Base-by-base conservation (phyloP, 352 stramenopile genomes). In the Phytopythium delawarense region DNA sequence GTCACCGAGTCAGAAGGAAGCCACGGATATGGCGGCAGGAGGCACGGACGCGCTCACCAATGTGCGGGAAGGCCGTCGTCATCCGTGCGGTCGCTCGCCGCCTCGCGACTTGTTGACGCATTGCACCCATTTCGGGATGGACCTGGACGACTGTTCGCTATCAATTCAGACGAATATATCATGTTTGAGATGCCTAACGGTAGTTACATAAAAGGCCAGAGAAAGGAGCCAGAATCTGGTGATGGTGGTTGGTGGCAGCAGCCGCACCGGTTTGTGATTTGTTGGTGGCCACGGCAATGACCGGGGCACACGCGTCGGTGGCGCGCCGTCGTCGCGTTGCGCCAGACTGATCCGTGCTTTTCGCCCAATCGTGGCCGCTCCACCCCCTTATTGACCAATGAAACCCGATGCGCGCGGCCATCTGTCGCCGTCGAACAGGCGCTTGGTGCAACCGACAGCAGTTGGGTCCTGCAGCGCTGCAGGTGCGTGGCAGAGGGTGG, bases 21-120 rank as follows among this genome's bases (percentile, higher is more conserved):
- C 37, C 9, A 28, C 11, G 8, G 9, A 1, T 5, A 6, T 3
- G 25, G 13, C 16, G 2, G 54, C n/a, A 28, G 11, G 23, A 45
- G 39, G 9, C 21, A 35, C 18, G 23, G 25, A 32, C 15, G 6
- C 39, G 64, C 67, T 32, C 15, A 82, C 74, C 74, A 21, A 74
- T 68, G 42, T 74, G 75, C 20, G 74, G 69, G 55, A 79, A 72
- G 13, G 51, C n/a, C 23, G 71, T 48, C 32, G 66, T 37, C 74
- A 82, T 82, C 48, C n/a, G 8, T 21, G 49, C 16, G 35, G 12
- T 40, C 35, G 35, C 35, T 40, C 35, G 35, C 21, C 45, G 13
- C 45, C 25, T 11, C 21, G 7, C 45, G 13, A 30, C 40, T 55
- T 15, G 49, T 55, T 55, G 49, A 40, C 25, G 49, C 9, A 15